Base-by-base conservation (phyloP, 768 basidiomycete genomes). In the Multifurca ochricompacta region DNA sequence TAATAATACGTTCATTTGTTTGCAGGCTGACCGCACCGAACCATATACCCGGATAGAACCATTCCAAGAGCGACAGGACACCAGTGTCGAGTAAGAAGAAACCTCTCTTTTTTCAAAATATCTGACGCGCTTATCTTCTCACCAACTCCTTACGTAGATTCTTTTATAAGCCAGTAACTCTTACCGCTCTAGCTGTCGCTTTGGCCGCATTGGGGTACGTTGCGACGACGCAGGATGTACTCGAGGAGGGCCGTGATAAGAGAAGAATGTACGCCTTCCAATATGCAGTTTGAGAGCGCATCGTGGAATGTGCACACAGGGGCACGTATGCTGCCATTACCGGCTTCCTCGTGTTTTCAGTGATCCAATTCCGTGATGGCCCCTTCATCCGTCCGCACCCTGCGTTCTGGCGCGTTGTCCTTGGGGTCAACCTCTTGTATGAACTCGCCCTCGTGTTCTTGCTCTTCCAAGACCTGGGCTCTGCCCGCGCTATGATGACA, bases 311-410 rank as follows among this genome's bases (percentile, higher is more conserved):
- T 40, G 21, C 51, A 37, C 43, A 27, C 64, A 91, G 89, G 46
- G 90, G 90, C 25, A 76, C 79, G 40, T 91, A 89, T 59, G 89
- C 90, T 48, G 77, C 84, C 10, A 73, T 86, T 44, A 75, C 76
- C 9, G 77, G 84, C 39, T 92, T 92, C 68, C 75, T 92, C 54
- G 68, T 80, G 57, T 92, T 91, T 69, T 87, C 86, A 27, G 85
- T 87, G 78, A 75, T 93, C 46, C 91, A 93, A 63, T 91, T 92
- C 64, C 83, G 90, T 54, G 90, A 93, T 66, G 90, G 90, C 0
- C 90, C 90, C 28, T 93, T 88, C 68, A 77, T 92, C 65, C 82
- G 90, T 34, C 90, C 90, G 0, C 90, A 93, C 67, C 90, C 90
- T 56, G 85, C 83, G 16, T 87, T 90, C 68, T 91, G 89, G 89